Percentiles rank a stretch among this genome's conserved stretches.
Conservation (phyloP, 805 yeast species). For the Debaryomyces prosopidis region DNA sequence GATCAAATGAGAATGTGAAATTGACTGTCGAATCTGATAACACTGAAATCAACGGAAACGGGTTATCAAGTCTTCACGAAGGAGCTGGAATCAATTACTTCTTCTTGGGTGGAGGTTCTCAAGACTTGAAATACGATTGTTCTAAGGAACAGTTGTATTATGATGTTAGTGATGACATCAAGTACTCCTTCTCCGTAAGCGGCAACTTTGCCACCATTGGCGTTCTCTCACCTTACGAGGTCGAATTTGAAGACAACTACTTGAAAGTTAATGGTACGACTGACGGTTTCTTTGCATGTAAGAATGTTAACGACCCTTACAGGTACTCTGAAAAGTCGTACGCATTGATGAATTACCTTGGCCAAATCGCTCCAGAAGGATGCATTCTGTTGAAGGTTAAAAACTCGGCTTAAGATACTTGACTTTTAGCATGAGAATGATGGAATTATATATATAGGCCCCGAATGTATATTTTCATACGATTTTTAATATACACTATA, state of each 20-base stretch:
- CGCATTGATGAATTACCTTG: constrained; percentile 13
- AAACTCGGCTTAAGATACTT: background rate
- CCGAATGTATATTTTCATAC: too few relatives aligned
- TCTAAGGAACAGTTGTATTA: background rate
- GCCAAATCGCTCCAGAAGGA: background rate
- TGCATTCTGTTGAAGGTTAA: constrained; percentile 8
- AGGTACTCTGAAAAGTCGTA: constrained; percentile 17
- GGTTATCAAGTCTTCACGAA: constrained; percentile 34
- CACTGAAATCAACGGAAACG: constrained; percentile 25
- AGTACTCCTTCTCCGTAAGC: background rate
- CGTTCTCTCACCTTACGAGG: constrained; percentile 8
- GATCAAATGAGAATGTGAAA: constrained; percentile 6
- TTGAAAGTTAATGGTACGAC: constrained; percentile 16
- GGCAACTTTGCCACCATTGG: constrained; percentile 11
- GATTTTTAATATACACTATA: too few relatives aligned
- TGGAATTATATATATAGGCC: too few relatives aligned
- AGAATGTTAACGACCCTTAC: constrained; percentile 31
- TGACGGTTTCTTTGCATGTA: constrained; percentile 23
- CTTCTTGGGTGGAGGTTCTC: constrained; percentile 25
- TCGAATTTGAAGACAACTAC: constrained; percentile 14
- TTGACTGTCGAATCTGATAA: constrained; percentile 26
- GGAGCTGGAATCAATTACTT: constrained; percentile 48
- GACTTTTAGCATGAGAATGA: too few relatives aligned
- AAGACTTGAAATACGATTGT: constrained; percentile 19
- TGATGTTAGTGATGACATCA: background rate